Evolutionary conservation across 2,329 filamentous ascomycete genomes (phyloP), one percentile per base, ranked within the genome.

Genomic region (Botryotinia convoluta): DNA sequence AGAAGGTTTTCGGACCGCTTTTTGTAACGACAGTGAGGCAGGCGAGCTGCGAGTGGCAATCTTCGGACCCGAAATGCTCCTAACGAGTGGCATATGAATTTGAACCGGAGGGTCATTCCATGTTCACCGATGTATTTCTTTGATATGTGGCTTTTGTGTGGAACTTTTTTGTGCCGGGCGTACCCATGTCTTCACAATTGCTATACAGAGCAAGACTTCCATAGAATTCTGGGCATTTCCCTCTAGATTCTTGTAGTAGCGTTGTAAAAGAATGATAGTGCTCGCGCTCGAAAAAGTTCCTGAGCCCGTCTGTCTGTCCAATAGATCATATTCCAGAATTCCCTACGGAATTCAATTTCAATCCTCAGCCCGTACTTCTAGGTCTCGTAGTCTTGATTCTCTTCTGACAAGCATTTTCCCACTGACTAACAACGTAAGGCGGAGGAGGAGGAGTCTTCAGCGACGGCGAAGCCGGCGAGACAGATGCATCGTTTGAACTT

Each of bases 401-500:
- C 26, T 42, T 72, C 37, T 72, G 60, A 71, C 69, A 74, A 22
- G 72, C 37, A 39, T 75, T 59, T 64, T 80, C 77, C 74, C 76
- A 80, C 69, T 80, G 79, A 73, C 76, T 79, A 44, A 79, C 78
- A 67, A 78, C 76, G 71, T 80, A 80, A 1, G 79, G 77, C 9
- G 78, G 78, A 12, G 79, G 78, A 16, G 32, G 62, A 4, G 29
- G 42, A 2, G 9, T 32, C 2, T 71, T 69, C 14, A 61, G 72
- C 26, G 73, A 73, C 18, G 69, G 7, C 42, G 44, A 42, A 10
- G 20, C 22, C 39, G 62, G 57, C n/a, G 59, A 39, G 64, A 70
- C 57, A 22, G 67, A 42, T 29, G 62, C 64, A 61, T 76, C 75
- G 29, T 78, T 74, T 16, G 78, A 75, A 29, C 78, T 77, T 4